phyloP scores from a whole-genome alignment of 352 stramenopile species.

The Phytophthora citrophthora region DNA sequence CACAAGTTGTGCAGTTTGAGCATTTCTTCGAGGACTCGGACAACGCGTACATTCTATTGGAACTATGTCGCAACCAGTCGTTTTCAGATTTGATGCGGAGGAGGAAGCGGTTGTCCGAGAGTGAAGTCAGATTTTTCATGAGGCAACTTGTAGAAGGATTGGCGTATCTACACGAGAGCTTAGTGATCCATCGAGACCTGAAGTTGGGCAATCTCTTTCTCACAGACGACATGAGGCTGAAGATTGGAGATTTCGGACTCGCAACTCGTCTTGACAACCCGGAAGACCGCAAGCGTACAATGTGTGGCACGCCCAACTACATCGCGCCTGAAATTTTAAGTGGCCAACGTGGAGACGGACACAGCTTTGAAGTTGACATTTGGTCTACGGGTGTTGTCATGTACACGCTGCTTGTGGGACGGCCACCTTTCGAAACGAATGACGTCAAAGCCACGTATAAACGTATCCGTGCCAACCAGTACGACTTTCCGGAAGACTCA shows the following conservation, averaged over 20 bases:
- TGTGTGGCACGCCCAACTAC: constrained; percentile 96
- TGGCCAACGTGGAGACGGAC: constrained; percentile 87
- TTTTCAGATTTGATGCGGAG: constrained; percentile 96
- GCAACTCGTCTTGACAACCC: constrained; percentile 82
- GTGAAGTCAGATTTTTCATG: constrained; percentile 95
- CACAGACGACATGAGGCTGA: constrained; percentile 94
- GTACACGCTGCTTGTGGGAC: constrained; percentile 97
- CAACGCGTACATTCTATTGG: constrained; percentile 98
- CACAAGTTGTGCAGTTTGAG: constrained; percentile 96
- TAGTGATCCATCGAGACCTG: constrained; percentile 98
- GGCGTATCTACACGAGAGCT: constrained; percentile 94
- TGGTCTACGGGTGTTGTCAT: constrained; percentile 98
- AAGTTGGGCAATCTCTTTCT: constrained; percentile 99
- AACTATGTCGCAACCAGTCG: constrained; percentile 97
- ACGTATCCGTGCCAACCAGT: constrained; percentile 96
- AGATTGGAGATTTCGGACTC: constrained; percentile 97
- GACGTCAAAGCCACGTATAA: constrained; percentile 99
- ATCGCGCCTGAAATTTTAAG: constrained; percentile 94
- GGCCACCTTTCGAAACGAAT: constrained; percentile 97
- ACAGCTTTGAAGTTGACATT: constrained; percentile 99
- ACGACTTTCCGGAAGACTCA: constrained; percentile 93
- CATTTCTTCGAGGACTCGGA: constrained; percentile 98
- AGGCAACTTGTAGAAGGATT: constrained; percentile 92
- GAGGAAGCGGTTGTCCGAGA: constrained; percentile 94
- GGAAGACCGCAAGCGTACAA: constrained; percentile 96